Percentiles rank a stretch among this genome's conserved stretches.
phyloP scores from a whole-genome alignment of 2,329 filamentous ascomycete species.

The Monosporascus sp. region DNA sequence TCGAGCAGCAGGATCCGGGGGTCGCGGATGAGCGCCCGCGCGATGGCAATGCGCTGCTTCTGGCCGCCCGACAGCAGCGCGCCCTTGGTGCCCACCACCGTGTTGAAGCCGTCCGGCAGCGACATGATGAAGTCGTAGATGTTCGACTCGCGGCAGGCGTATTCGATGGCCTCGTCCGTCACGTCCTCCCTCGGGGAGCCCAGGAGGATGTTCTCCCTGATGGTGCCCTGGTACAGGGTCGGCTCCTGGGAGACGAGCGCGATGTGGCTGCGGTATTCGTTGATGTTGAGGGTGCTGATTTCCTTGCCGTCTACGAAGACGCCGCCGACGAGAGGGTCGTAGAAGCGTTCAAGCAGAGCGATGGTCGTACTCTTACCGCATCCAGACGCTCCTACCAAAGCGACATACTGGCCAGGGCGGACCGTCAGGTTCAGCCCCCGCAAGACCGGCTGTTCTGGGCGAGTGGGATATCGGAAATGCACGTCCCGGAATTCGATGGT shows the following conservation, averaged over 20 bases:
- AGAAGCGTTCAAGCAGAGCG: conserved; percentile 87
- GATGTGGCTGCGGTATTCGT: conserved; percentile 77
- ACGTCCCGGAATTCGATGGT: conserved; percentile 86
- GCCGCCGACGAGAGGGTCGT: conserved; percentile 77
- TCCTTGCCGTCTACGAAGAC: conserved; percentile 80
- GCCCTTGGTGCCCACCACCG: conserved; percentile 82
- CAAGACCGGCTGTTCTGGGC: conserved; percentile 87
- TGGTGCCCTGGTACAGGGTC: conserved; percentile 87
- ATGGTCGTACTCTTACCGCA: conserved; percentile 95
- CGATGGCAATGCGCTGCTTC: conserved; percentile 92
- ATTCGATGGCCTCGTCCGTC: conserved; percentile 65
- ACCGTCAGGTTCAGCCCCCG: conserved; percentile 73
- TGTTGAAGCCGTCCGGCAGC: conserved; percentile 79
- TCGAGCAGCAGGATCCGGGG: conserved; percentile 82
- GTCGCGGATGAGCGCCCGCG: conserved; percentile 83
- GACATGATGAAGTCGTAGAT: conserved; percentile 90
- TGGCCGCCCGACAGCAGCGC: conserved; percentile 83
- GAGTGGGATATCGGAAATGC: conserved; percentile 89
- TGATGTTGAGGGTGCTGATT: conserved; percentile 75
- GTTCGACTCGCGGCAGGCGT: conserved; percentile 83
- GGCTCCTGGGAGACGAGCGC: conserved; percentile 93
- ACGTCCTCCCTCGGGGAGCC: conserved; percentile 65
- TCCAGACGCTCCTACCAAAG: conserved; percentile 88
- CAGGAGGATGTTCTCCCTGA: conserved; percentile 84
- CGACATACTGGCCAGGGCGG: conserved; percentile 76